Percentiles rank a stretch among this genome's conserved stretches.
Conservation (phyloP, 345 rosid species). For the Ceriops tagal region DNA sequence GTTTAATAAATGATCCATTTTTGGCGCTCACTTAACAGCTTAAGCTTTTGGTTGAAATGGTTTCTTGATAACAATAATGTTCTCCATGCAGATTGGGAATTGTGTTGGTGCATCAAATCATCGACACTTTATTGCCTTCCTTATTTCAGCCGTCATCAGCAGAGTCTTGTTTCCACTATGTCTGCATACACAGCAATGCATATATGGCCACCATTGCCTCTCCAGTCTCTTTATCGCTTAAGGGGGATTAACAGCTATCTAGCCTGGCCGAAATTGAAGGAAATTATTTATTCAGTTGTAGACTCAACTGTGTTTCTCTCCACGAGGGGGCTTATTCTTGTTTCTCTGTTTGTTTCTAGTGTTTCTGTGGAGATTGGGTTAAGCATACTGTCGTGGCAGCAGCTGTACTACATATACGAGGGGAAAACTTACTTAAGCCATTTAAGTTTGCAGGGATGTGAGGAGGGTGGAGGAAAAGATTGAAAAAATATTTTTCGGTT, state of each 20-base stretch:
- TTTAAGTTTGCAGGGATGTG: slow-evolving; percentile 49
- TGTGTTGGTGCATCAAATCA: slow-evolving; percentile 93
- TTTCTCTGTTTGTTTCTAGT: slow-evolving; percentile 69
- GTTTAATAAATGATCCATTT: too few species aligned
- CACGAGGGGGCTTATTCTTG: slow-evolving; percentile 60
- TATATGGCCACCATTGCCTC: slow-evolving; percentile 45
- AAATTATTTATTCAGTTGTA: slow-evolving; percentile 39
- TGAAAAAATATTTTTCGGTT: slow-evolving; percentile 65
- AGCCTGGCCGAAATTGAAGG: slow-evolving; percentile 44
- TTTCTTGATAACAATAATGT: slow-evolving; percentile 25
- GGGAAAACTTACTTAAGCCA: slow-evolving; percentile 76
- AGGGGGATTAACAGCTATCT: slow-evolving; percentile 18
- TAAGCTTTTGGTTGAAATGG: too few species aligned
- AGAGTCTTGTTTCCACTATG: slow-evolving; percentile 20
- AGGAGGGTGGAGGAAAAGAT: slow-evolving; percentile 45
- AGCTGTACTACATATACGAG: slow-evolving; percentile 67
- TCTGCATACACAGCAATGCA: slow-evolving; percentile 42
- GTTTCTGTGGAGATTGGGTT: slow-evolving; percentile 68
- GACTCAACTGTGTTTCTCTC: slow-evolving; percentile 55
- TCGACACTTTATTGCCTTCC: slow-evolving; percentile 47
- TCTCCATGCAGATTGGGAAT: slow-evolving; percentile 78
- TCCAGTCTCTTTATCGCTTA: slow-evolving; percentile 11
- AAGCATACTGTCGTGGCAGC: slow-evolving; percentile 78
- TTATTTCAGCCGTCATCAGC: slow-evolving; percentile 52
- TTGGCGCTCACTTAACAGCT: too few species aligned